Conservation (phyloP, 768 basidiomycete genomes). For the Lentinula sp. region DNA sequence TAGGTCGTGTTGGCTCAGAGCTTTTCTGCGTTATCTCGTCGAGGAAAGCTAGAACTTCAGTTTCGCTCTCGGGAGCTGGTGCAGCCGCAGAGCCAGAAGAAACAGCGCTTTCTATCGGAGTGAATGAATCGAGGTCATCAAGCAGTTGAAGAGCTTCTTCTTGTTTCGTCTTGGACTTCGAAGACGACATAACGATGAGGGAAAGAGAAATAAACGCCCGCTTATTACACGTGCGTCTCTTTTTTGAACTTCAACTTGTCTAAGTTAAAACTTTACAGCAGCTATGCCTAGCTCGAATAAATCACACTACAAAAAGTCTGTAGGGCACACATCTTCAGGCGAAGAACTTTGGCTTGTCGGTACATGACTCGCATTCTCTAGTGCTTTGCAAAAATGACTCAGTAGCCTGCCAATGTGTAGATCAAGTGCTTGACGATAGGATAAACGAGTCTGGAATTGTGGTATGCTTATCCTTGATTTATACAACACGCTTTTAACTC, state of each 20-base stretch:
- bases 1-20: slow-evolving; percentile 63
- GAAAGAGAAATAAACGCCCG: not conserved
- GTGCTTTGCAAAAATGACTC: too few species aligned
- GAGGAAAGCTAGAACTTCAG: slow-evolving; percentile 86
- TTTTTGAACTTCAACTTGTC: not conserved
- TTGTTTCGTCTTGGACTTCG: slow-evolving; percentile 69
- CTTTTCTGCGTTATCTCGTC: slow-evolving; percentile 94
- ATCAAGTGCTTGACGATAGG: not conserved
- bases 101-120: slow-evolving; percentile 27
- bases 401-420: not conserved
- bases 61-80: slow-evolving; percentile 51
- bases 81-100: slow-evolving; percentile 22
- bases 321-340: not conserved
- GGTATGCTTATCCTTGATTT: not conserved
- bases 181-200: slow-evolving; percentile 3
- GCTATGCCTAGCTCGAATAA: not conserved
- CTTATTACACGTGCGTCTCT: not conserved
- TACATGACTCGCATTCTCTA: not conserved
- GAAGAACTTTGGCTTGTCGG: not conserved
- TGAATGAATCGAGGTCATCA: slow-evolving; percentile 87
- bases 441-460: not conserved
- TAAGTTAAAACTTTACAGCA: not conserved
- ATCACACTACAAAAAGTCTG: not conserved
- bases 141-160: slow-evolving; percentile 90
- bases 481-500: not conserved